phyloP scores from a whole-genome alignment of 192 early-diverging fungal species.

The Backusella tuberculispora region DNA sequence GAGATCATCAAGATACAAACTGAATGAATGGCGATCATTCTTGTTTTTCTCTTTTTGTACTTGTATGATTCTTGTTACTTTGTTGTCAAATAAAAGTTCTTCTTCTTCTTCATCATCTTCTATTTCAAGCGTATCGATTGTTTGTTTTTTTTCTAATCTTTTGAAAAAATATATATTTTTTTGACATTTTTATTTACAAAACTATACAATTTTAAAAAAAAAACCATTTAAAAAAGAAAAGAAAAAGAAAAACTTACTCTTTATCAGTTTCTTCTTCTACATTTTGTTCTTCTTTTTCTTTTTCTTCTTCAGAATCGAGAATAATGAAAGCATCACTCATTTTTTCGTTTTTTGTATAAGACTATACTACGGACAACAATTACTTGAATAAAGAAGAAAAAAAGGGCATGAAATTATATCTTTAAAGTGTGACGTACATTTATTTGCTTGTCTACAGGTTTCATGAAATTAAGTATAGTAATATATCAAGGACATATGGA shows the following conservation, averaged over 20 bases:
- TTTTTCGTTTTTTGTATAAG: background rate
- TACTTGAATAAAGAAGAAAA: background rate
- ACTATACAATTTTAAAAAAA: background rate
- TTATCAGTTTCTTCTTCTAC: background rate
- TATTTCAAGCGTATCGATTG: background rate
- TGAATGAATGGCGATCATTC: too few species aligned
- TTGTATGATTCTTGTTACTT: too few species aligned
- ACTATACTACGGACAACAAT: background rate
- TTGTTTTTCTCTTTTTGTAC: too few species aligned
- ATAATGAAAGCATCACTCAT: background rate
- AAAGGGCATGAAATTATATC: background rate
- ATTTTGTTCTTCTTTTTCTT: background rate
- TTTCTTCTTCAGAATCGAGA: constrained; percentile 7
- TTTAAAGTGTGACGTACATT: too few species aligned
- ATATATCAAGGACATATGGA: too few species aligned
- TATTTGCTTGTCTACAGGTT: too few species aligned
- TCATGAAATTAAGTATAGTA: too few species aligned
- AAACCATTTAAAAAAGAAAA: background rate
- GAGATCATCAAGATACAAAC: too few species aligned
- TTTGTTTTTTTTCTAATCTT: too few species aligned
- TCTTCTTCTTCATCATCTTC: background rate
- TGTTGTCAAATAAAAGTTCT: too few species aligned
- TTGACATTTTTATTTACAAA: background rate
- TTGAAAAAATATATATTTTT: too few species aligned
- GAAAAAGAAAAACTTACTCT: too few species aligned